A percentile compares a stretch with the other conserved stretches of the same genome.
Conservation (phyloP, 305 asterid genomes). For the Fraxinus xanthoxyloides region DNA sequence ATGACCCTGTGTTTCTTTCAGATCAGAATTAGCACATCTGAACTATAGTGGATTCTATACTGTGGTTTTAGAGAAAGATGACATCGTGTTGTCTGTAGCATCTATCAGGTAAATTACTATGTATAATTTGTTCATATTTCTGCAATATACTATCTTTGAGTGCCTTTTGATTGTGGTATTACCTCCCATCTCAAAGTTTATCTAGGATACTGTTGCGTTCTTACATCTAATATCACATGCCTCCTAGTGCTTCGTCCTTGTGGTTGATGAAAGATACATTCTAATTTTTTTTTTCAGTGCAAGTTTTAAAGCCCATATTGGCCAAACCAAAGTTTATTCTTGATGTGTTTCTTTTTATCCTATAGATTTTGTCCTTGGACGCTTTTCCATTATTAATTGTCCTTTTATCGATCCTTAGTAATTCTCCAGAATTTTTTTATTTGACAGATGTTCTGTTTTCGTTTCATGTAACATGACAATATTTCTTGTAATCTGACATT, state of each 20-base stretch:
- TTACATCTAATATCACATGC: not conserved
- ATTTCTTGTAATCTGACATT: conserved; percentile 24
- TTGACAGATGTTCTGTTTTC: not conserved
- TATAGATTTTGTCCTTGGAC: not conserved
- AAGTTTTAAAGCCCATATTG: not conserved
- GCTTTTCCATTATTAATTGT: not conserved
- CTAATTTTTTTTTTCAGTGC: not conserved
- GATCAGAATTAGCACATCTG: too few relatives aligned
- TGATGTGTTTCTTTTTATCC: not conserved
- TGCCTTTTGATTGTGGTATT: conserved; percentile 6
- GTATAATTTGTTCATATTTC: not conserved
- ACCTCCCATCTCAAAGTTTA: not conserved
- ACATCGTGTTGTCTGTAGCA: too few relatives aligned
- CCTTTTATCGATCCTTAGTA: not conserved
- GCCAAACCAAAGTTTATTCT: not conserved
- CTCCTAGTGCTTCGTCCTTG: not conserved
- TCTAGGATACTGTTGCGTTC: not conserved
- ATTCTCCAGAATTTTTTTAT: not conserved
- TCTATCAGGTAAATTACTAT: too few relatives aligned
- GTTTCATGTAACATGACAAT: not conserved
- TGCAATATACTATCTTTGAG: not conserved
- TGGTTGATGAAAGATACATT: not conserved
- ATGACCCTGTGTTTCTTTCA: too few relatives aligned
- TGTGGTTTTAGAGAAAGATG: too few relatives aligned
- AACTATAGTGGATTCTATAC: too few relatives aligned